Evolutionary conservation across 1,139 yeast species (phyloP).

Genomic region (Scheffersomyces quercinus): DNA sequence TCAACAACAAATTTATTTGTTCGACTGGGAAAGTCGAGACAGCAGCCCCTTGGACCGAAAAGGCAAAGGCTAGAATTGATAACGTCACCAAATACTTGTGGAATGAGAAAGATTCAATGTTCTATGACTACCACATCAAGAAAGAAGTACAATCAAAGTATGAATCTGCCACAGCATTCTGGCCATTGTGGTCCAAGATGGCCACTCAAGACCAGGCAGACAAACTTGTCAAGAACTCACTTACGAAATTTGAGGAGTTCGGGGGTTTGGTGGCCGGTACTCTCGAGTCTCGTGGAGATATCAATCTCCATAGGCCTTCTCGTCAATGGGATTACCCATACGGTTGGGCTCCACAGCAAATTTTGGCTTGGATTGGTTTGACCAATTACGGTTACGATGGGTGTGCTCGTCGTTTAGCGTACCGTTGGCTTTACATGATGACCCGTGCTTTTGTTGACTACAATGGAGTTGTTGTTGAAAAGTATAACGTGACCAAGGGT

Average conservation of each 20-base stretch:
- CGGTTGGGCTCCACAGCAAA: conserved; percentile 99
- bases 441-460: conserved; percentile 91
- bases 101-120: conserved; percentile 80
- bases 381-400: conserved; percentile 68
- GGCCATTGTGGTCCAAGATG: conserved; percentile 87
- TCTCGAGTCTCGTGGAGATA: conserved; percentile 68
- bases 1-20: conserved; percentile 46
- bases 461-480: conserved; percentile 94
- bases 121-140: conserved; percentile 80
- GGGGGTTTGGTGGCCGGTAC: conserved; percentile 95
- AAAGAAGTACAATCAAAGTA: conserved; percentile 57
- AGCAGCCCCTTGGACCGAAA: conserved; percentile 58
- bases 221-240: conserved; percentile 54
- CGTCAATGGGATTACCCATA: conserved; percentile 98
- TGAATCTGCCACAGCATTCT: conserved; percentile 88
- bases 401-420: conserved; percentile 70
- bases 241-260: conserved; percentile 74
- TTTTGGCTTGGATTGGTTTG: conserved; percentile 89
- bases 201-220: conserved; percentile 78
- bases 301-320: conserved; percentile 71
- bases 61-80: conserved; percentile 55
- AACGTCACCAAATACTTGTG: conserved; percentile 73
- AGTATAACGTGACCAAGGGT: conserved; percentile 84
- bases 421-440: conserved; percentile 88
- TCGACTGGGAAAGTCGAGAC: conserved; percentile 44